Evolutionary conservation across 225 moss, liverwort and hornwort species (phyloP).

Genomic region (Pleurozium schreberi): DNA sequence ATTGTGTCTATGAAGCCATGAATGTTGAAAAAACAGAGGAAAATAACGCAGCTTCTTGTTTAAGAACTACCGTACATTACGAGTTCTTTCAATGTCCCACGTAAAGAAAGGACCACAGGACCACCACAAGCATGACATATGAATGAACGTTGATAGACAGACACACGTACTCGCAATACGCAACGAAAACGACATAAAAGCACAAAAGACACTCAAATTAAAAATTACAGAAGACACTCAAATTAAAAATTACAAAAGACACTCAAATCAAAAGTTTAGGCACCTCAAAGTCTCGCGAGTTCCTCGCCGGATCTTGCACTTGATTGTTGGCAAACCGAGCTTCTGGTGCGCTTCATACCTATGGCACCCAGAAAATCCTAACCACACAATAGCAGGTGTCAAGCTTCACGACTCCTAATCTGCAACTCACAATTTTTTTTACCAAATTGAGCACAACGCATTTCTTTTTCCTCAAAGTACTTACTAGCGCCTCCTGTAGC

Average conservation of each 20-base stretch:
- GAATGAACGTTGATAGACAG: background rate
- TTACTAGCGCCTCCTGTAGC: background rate
- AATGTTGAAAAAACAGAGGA: background rate
- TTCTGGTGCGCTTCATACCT: slow-evolving; percentile 88
- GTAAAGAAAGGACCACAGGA: background rate
- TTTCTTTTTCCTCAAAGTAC: too few relatives aligned
- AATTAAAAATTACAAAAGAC: too few relatives aligned
- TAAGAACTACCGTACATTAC: background rate
- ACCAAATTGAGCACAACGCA: background rate
- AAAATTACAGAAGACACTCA: background rate
- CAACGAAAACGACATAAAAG: background rate
- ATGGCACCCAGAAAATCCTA: slow-evolving; percentile 97
- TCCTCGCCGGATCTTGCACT: slow-evolving; percentile 79
- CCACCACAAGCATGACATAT: background rate
- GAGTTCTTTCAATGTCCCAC: background rate
- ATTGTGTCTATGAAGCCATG: background rate
- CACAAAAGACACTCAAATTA: background rate
- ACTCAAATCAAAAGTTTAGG: background rate
- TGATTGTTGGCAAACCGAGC: slow-evolving; percentile 87
- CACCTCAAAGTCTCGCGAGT: slow-evolving; percentile 88
- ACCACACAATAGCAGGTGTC: background rate
- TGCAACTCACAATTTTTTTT: background rate
- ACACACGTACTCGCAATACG: background rate
- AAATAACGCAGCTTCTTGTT: background rate
- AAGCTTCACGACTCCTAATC: background rate